Evolutionary conservation across 805 yeast genomes (phyloP).

Genomic region (Spencermartinsiella europaea): DNA sequence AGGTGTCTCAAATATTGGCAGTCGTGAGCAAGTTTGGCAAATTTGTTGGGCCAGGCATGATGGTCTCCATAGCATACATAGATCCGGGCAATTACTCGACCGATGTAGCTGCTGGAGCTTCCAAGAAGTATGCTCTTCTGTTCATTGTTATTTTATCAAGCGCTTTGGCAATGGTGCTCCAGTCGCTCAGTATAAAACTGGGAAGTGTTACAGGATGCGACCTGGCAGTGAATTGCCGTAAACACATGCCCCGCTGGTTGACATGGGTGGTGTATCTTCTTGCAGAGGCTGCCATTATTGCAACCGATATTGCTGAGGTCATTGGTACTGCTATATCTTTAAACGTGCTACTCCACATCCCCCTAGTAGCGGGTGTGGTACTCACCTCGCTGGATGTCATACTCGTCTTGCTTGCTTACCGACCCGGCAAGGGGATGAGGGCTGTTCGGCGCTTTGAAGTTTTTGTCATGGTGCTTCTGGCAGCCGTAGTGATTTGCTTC

Average conservation of each 20-base stretch:
- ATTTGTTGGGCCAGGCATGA: conserved; percentile 91
- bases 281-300: conserved; percentile 88
- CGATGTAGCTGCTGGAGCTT: conserved; percentile 90
- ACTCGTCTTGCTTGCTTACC: conserved; percentile 79
- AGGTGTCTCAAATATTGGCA: not conserved
- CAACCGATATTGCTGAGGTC: conserved; percentile 95
- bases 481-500: conserved; percentile 82
- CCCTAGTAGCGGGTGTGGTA: conserved; percentile 76
- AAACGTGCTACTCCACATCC: conserved; percentile 74
- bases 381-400: conserved; percentile 83
- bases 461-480: conserved; percentile 70
- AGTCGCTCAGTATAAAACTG: conserved; percentile 74
- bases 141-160: conserved; percentile 78
- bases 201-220: conserved; percentile 95
- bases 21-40: conserved; percentile 39
- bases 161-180: conserved; percentile 81
- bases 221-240: conserved; percentile 79
- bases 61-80: conserved; percentile 94
- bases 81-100: conserved; percentile 98
- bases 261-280: conserved; percentile 53
- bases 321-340: conserved; percentile 96
- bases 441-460: conserved; percentile 76
- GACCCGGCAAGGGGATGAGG: conserved; percentile 76
- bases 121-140: conserved; percentile 70
- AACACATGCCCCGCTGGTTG: conserved; percentile 58